Evolutionary conservation across 352 stramenopile genomes (phyloP), one percentile per base, ranked within the genome.

Genomic region (Phytophthora citrophthora): DNA sequence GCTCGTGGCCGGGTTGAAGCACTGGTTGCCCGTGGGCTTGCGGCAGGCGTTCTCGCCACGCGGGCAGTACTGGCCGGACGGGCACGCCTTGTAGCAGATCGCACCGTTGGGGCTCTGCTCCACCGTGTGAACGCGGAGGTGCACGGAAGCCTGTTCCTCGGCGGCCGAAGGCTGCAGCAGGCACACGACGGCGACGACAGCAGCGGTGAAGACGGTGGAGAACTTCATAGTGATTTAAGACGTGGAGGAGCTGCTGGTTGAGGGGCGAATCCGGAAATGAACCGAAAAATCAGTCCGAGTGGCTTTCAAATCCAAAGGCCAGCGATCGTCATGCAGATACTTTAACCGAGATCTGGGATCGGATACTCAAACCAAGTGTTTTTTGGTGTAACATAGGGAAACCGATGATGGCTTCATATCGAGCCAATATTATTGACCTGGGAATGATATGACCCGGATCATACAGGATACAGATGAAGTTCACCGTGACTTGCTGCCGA

Each of bases 1-100:
- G 32, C 60, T 55, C 16, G 65, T 78, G 26, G 70, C 70, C 7
- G 70, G 65, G 46, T 78, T 78, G 56, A 78, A 74, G 61, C 70
- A 72, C 56, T 70, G 36, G 43, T 26, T 44, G 15, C 32, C 38
- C 2, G 39, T 46, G 2, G 64, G 59, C 2, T 51, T 16, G n/a
- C 60, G 60, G 57, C 70, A 77, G 4, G 34, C 39, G 38, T 31
- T 69, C 6, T 57, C 56, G 9, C 70, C 61, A 31, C 43, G 43
- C 23, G 52, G 51, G 56, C 70, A 77, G 55, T 69, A 72, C 51
- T 63, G 27, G 9, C 55, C 60, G 16, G 64, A 54, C 2, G 40
- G 29, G 27, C 68, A 76, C 5, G 16, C 9, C 56, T 31, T 29
- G 57, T 72, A 76, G 54, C 63, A 72, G 31, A 64, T 64, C 26